These are phyloP conservation scores for Mycosphaerelloides madeirae DNA, from an alignment of 2,329 filamentous ascomycete species.

Conservation along the genomic window DNA sequence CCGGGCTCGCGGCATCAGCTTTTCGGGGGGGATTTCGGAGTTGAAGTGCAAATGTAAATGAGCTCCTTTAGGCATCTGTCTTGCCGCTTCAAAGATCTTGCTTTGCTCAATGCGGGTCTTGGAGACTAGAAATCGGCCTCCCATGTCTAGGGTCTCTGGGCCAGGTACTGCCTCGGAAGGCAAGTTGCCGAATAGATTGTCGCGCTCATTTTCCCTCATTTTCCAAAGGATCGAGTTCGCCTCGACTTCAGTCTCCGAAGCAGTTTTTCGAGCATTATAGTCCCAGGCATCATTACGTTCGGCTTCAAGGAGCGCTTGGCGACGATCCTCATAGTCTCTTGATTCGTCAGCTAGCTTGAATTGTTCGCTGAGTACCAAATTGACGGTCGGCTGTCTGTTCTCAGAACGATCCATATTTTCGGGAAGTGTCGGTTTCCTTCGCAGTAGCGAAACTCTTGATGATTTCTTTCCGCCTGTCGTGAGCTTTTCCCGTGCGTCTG, in stretches of 20 bases:
- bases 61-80: slow-evolving; percentile 63
- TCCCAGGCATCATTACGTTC: slow-evolving; percentile 38
- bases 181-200: slow-evolving; percentile 39
- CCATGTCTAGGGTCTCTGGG: slow-evolving; percentile 40
- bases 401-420: slow-evolving; percentile 7
- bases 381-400: background rate
- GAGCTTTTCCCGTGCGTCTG: background rate
- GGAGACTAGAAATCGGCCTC: slow-evolving; percentile 45
- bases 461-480: slow-evolving; percentile 8
- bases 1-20: slow-evolving; percentile 54
- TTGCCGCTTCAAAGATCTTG: slow-evolving; percentile 53
- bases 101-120: slow-evolving; percentile 47
- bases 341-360: background rate
- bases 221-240: slow-evolving; percentile 35
- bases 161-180: slow-evolving; percentile 40
- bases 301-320: slow-evolving; percentile 24
- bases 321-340: background rate
- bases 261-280: slow-evolving; percentile 24
- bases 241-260: slow-evolving; percentile 25
- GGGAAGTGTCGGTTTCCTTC: background rate
- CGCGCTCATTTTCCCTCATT: slow-evolving; percentile 42
- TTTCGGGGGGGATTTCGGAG: slow-evolving; percentile 59
- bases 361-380: background rate
- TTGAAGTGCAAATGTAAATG: slow-evolving; percentile 77
- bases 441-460: slow-evolving; percentile 8